A percentile compares a stretch with the other conserved stretches of the same genome.
These are phyloP conservation scores for Pseudocercospora eumusae DNA, from an alignment of 2,329 filamentous ascomycete species.

Conservation along the genomic window DNA sequence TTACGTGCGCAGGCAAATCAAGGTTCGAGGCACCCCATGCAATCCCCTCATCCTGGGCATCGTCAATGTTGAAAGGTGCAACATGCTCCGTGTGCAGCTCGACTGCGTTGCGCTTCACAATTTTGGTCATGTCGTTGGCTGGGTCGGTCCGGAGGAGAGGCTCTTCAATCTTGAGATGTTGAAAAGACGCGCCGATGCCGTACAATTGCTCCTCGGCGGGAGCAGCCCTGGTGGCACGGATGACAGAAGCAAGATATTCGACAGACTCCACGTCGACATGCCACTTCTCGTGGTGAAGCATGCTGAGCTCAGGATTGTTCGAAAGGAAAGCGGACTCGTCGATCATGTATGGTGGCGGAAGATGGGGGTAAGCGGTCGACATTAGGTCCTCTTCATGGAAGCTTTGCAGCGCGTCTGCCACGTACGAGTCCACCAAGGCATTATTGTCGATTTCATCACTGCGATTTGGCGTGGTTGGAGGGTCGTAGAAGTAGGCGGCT, in stretches of 20 bases:
- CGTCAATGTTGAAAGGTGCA: conserved; percentile 41
- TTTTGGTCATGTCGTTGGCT: conserved; percentile 47
- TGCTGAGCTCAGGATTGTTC: background rate
- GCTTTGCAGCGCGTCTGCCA: background rate
- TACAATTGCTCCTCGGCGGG: conserved; percentile 13
- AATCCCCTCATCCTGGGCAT: conserved; percentile 48
- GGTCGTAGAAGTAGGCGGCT: background rate
- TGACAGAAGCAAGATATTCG: conserved; percentile 29
- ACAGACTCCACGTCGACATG: conserved; percentile 34
- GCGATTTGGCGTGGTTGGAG: background rate
- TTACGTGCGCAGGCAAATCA: conserved; percentile 19
- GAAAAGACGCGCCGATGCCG: background rate
- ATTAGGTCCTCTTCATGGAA: background rate
- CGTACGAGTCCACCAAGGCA: background rate
- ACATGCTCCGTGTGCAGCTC: conserved; percentile 21
- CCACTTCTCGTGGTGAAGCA: conserved; percentile 29
- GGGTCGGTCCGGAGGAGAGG: conserved; percentile 51
- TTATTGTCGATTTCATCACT: no score
- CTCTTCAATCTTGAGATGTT: conserved; percentile 45
- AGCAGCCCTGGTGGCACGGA: conserved; percentile 14
- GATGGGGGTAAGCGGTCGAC: background rate
- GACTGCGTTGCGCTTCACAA: conserved; percentile 37
- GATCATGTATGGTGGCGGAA: background rate
- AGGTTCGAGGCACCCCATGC: conserved; percentile 41
- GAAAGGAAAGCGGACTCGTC: background rate